phyloP scores from a whole-genome alignment of 768 basidiomycete species.

The Punctularia strigosozonata region DNA sequence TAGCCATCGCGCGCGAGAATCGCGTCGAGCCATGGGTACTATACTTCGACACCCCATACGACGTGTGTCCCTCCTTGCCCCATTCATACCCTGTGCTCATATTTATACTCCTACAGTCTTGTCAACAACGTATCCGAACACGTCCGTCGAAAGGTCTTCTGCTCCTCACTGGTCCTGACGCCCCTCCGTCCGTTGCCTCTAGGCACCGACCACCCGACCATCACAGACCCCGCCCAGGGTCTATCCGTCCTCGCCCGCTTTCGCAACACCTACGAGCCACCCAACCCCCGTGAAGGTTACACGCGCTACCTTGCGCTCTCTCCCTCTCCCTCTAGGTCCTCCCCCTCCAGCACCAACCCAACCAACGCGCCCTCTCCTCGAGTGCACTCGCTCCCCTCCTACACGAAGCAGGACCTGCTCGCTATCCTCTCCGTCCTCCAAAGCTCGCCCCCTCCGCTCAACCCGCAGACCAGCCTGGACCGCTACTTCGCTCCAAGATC shows the following conservation, averaged over 20 bases:
- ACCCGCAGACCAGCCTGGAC: too few species aligned
- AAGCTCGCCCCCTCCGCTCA: too few species aligned
- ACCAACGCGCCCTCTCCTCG: too few species aligned
- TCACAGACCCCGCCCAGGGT: constrained; percentile 46
- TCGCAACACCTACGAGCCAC: constrained; percentile 44
- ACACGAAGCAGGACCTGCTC: too few species aligned
- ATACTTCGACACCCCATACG: constrained; percentile 67
- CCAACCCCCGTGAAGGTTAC: constrained; percentile 49
- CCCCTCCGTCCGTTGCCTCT: constrained; percentile 2
- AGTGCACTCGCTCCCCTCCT: too few species aligned
- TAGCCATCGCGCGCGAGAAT: constrained; percentile 54
- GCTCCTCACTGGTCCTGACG: neutral
- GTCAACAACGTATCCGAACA: constrained; percentile 43
- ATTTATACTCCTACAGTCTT: constrained; percentile 30
- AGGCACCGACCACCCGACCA: constrained; percentile 73
- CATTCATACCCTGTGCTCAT: neutral
- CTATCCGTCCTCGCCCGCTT: constrained; percentile 55
- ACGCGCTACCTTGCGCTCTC: too few species aligned
- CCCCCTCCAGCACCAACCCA: too few species aligned
- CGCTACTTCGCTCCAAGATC: too few species aligned
- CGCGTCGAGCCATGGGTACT: constrained; percentile 72
- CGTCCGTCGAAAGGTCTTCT: constrained; percentile 29
- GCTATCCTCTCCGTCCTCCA: too few species aligned
- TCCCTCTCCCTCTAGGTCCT: too few species aligned
- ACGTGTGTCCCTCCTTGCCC: constrained; percentile 30